phyloP scores from a whole-genome alignment of 257 asterid genomes.

The Coffea canephora region DNA sequence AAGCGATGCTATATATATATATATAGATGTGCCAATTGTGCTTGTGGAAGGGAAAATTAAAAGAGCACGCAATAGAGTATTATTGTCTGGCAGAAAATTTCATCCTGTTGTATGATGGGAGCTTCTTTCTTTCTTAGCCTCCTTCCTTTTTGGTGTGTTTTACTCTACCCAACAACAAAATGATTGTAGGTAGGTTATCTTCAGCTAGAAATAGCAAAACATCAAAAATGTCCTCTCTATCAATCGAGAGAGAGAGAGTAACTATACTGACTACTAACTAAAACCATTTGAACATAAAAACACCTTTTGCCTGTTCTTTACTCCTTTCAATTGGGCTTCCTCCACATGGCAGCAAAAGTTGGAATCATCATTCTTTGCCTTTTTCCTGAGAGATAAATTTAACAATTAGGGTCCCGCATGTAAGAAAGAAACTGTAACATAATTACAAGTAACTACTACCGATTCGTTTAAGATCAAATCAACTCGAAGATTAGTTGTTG shows the following conservation, averaged over 20 bases:
- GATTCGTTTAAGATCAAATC: constrained; percentile 21
- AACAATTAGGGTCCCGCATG: background rate
- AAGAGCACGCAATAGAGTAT: background rate
- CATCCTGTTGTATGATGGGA: background rate
- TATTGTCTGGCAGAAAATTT: background rate
- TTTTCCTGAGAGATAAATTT: background rate
- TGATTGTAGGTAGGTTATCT: background rate
- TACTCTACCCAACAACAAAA: background rate
- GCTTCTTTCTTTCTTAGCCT: background rate
- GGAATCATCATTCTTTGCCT: background rate
- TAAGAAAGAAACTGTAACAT: background rate
- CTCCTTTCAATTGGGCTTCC: background rate
- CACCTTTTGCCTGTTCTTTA: background rate
- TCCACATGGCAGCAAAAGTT: constrained; percentile 2
- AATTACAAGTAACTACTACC: constrained; percentile 2
- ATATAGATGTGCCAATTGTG: background rate
- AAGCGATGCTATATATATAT: background rate
- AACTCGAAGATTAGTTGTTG: background rate
- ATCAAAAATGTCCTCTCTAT: background rate
- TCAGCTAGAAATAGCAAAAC: background rate
- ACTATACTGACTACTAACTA: no score
- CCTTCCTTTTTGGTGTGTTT: background rate
- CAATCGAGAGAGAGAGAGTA: background rate
- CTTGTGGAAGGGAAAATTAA: background rate
- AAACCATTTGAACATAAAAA: background rate